Evolutionary conservation across 768 basidiomycete species (phyloP).

Genomic region (Gelatoporia subvermispora): DNA sequence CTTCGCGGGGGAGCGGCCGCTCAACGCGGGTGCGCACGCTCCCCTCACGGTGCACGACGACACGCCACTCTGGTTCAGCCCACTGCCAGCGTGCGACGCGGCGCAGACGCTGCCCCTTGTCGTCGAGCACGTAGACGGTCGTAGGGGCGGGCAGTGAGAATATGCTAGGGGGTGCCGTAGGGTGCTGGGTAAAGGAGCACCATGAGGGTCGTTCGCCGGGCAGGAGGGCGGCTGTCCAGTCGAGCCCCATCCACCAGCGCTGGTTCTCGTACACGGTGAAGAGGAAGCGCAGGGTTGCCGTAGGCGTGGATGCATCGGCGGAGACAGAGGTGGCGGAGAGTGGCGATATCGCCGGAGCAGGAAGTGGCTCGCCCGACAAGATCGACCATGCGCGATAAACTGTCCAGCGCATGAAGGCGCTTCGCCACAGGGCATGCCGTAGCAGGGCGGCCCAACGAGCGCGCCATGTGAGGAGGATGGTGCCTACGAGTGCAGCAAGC

Average conservation of each 20-base stretch:
- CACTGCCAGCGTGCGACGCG: constrained; percentile 82
- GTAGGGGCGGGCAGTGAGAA: constrained; percentile 65
- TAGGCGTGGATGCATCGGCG: neutral
- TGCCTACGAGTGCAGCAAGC: constrained; percentile 54
- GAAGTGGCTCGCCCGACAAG: constrained; percentile 52
- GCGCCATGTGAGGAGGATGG: constrained; percentile 53
- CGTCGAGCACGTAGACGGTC: constrained; percentile 46
- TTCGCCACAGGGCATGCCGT: constrained; percentile 52
- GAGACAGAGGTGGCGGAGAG: constrained; percentile 7
- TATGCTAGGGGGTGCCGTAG: constrained; percentile 65
- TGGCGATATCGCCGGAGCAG: constrained; percentile 24
- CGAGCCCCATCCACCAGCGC: constrained; percentile 96
- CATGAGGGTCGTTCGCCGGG: constrained; percentile 89
- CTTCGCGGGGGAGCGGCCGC: constrained; percentile 48
- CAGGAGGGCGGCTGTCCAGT: constrained; percentile 91
- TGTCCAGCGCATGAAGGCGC: constrained; percentile 64
- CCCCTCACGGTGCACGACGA: constrained; percentile 56
- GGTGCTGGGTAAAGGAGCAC: constrained; percentile 54
- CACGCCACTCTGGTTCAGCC: constrained; percentile 90
- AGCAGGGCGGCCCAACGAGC: constrained; percentile 63
- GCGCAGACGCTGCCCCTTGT: constrained; percentile 36
- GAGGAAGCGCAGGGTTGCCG: constrained; percentile 53
- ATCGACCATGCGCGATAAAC: constrained; percentile 46
- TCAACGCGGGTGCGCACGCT: constrained; percentile 52
- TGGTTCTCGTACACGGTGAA: constrained; percentile 95